Percentiles rank a stretch among this genome's conserved stretches.
These are phyloP conservation scores for Geosmithia putterillii DNA, from an alignment of 2,329 filamentous ascomycete genomes.

Conservation along the genomic window DNA sequence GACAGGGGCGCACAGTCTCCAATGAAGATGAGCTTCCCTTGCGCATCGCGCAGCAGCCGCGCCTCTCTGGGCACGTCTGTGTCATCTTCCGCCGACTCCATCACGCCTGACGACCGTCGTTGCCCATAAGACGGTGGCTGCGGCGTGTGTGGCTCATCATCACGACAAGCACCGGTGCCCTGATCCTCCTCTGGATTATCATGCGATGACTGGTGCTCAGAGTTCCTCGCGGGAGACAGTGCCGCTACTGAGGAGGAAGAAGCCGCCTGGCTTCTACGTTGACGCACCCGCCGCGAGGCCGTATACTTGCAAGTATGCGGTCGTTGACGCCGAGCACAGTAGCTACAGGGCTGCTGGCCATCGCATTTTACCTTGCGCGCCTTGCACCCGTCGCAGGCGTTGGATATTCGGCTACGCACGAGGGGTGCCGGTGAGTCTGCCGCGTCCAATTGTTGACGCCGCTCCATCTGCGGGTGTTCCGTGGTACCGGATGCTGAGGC, in stretches of 20 bases:
- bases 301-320: conserved; percentile 34
- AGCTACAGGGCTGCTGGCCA: conserved; percentile 37
- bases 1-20: conserved; percentile 44
- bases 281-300: conserved; percentile 15
- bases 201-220: neutral
- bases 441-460: neutral
- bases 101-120: neutral
- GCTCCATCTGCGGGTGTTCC: neutral
- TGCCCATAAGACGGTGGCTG: neutral
- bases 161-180: neutral
- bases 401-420: conserved; percentile 32
- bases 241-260: neutral
- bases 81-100: conserved; percentile 29
- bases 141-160: neutral
- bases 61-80: conserved; percentile 42
- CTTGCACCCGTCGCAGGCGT: conserved; percentile 43
- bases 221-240: neutral
- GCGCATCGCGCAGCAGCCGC: conserved; percentile 35
- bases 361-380: conserved; percentile 43
- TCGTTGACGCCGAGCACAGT: conserved; percentile 31
- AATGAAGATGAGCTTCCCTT: conserved; percentile 42
- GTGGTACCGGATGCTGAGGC: no score
- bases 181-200: neutral
- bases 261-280: neutral
- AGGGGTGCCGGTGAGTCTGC: conserved; percentile 1